Base-by-base conservation (phyloP, 2,329 filamentous ascomycete species). In the Fusarium sp. region DNA sequence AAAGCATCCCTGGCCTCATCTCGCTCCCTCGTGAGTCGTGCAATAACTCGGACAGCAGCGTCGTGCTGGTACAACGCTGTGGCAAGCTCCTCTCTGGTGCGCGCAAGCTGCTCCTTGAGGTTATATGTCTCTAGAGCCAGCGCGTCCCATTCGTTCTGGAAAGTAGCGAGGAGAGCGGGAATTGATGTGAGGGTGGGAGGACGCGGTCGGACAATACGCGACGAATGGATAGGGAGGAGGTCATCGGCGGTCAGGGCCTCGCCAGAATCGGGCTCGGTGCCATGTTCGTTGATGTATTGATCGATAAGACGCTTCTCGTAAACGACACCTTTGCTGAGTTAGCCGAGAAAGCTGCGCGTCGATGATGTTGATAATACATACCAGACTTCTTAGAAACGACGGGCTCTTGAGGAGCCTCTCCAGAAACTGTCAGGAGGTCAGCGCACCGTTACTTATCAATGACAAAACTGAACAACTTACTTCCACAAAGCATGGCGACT, bases 121-220 rank as follows among this genome's bases (percentile, higher is more conserved):
- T 94, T 96, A 82, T 94, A 98, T 56, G 94, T 93, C 84, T 99
- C 96, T 39, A 98, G 86, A 18, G 95, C 94, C 48, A 98, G 85
- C 14, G 95, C 92, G 81, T 99, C 96, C 96, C 96, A 99, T 86
- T 99, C 96, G 82, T 97, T 97, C 82, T 99, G 96, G 82, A 99
- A 98, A 42, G 95, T 93, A 55, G 94, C 93, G 62, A 99, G 92
- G 62, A 99, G 89, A 23, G 96, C 94, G 27, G 96, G 96, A 79
- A 99, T 97, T 41, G 96, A 99, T 60, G 96, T 98, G 78, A 98
- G 90, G 38, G 94, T 95, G 37, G 96, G 95, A 65, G 96, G 95
- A 78, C 96, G 90, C 56, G 96, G 95, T 77, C 93, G 93, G 70
- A 98, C 94, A 76, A 94, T 89, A 83, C 92, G 91, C 76, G 93